Evolutionary conservation across 164 flowering plant species (phyloP).

Genomic region (Magnolia sinica): DNA sequence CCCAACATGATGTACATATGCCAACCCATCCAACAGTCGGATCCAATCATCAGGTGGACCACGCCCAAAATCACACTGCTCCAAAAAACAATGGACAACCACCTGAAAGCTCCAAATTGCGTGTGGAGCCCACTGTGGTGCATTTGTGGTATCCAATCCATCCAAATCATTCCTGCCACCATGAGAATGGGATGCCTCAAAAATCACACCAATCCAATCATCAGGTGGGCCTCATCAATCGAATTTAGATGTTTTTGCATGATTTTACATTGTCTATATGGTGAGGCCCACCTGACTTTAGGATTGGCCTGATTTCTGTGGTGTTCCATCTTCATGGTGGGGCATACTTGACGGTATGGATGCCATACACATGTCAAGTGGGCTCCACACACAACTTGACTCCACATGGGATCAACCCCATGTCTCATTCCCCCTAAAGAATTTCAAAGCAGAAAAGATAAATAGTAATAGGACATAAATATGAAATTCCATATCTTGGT

Average conservation of each 20-base stretch:
- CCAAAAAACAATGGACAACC: too few species aligned
- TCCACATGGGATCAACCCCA: not conserved
- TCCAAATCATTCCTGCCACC: not conserved
- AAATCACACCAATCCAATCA: not conserved
- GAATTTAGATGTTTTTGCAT: not conserved
- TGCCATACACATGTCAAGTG: not conserved
- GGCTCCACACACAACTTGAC: not conserved
- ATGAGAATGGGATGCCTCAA: not conserved
- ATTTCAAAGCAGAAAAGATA: not conserved
- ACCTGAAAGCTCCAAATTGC: too few species aligned
- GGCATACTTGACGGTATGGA: not conserved
- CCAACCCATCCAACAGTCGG: too few species aligned
- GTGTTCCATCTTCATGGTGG: not conserved
- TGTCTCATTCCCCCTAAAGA: not conserved
- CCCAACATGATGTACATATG: too few species aligned
- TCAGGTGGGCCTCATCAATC: not conserved
- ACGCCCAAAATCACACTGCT: too few species aligned
- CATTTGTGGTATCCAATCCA: too few species aligned
- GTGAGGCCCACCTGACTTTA: not conserved
- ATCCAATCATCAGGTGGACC: too few species aligned
- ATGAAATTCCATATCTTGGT: too few species aligned
- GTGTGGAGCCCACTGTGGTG: too few species aligned
- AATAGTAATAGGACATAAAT: too few species aligned
- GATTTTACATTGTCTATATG: not conserved
- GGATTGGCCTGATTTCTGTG: not conserved